Conservation (phyloP, 257 asterid genomes). For the Solanum acaule region DNA sequence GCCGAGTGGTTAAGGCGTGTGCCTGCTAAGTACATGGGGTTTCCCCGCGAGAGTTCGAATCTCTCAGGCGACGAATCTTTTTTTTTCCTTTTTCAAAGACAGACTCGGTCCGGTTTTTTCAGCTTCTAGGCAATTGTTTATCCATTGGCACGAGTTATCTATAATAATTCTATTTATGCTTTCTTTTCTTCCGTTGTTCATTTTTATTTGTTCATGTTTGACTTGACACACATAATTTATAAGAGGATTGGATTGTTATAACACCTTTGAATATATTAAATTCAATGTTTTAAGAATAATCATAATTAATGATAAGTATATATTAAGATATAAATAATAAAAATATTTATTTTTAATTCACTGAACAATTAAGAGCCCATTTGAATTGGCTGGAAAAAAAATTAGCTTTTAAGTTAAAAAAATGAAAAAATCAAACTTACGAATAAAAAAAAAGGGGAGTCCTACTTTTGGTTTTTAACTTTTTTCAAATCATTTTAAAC, state of each 20-base stretch:
- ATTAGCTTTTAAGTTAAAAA: too few relatives aligned
- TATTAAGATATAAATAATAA: rapidly evolving
- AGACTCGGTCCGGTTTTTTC: neutral
- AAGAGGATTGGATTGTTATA: too few relatives aligned
- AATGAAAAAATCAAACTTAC: too few relatives aligned
- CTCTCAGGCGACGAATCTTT: conserved; percentile 77
- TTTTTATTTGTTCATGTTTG: neutral
- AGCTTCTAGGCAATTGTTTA: neutral
- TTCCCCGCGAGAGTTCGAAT: conserved; percentile 99
- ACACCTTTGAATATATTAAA: neutral
- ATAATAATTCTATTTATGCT: neutral
- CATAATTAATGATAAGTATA: too few relatives aligned
- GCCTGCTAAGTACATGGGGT: conserved; percentile 86
- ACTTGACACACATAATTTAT: neutral
- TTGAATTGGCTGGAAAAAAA: too few relatives aligned
- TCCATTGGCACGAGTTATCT: neutral
- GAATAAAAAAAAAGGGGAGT: too few relatives aligned
- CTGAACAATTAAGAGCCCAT: too few relatives aligned
- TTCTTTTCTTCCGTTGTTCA: neutral
- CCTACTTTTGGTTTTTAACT: too few relatives aligned
- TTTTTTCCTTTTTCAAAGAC: rapidly evolving
- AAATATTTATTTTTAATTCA: too few relatives aligned
- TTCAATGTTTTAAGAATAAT: too few relatives aligned
- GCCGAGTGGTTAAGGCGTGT: conserved; percentile 63
- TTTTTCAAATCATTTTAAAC: too few relatives aligned